Percentiles rank a stretch among this genome's conserved stretches.
Evolutionary conservation across 768 basidiomycete genomes (phyloP).

Genomic region (Pisolithus microcarpus): DNA sequence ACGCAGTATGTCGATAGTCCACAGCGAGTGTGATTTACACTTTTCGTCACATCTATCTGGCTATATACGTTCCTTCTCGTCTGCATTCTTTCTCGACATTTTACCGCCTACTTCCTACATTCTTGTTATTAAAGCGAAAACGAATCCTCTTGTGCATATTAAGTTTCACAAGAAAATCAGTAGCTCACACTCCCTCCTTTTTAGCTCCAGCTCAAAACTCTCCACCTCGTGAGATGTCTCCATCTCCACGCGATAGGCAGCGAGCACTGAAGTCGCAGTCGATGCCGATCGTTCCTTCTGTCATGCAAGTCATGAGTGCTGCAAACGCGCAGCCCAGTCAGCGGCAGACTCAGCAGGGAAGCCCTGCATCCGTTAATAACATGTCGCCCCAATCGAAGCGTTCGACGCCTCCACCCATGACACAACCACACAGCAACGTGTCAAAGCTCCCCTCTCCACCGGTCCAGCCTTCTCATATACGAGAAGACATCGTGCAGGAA

Average conservation of each 20-base stretch:
- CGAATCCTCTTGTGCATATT: constrained; percentile 7
- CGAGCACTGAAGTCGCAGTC: constrained; percentile 54
- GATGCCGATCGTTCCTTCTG: constrained; percentile 53
- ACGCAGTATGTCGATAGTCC: constrained; percentile 17
- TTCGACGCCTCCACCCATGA: constrained; percentile 27
- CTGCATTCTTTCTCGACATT: constrained; percentile 1
- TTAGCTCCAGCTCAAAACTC: constrained; percentile 23
- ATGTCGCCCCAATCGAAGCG: constrained; percentile 29
- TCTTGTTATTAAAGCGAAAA: constrained; percentile 2
- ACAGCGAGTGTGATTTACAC: constrained; percentile 28
- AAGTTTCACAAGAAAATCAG: constrained; percentile 1
- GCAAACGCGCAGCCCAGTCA: constrained; percentile 33
- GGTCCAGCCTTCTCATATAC: constrained; percentile 22
- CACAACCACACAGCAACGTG: constrained; percentile 26
- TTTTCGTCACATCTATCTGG: constrained; percentile 9
- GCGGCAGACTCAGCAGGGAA: constrained; percentile 29
- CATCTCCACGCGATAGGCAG: constrained; percentile 41
- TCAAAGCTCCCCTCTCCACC: constrained; percentile 27
- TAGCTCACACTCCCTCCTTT: constrained; percentile 3
- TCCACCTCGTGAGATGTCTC: constrained; percentile 36
- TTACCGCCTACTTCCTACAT: constrained; percentile 1
- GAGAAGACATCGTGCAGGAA: constrained; percentile 24
- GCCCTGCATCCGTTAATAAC: constrained; percentile 28
- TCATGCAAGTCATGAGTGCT: constrained; percentile 43
- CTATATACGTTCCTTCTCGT: constrained; percentile 3